These are phyloP conservation scores for Trichoderma gracile DNA, from an alignment of 2,329 filamentous ascomycete genomes.

Conservation along the genomic window DNA sequence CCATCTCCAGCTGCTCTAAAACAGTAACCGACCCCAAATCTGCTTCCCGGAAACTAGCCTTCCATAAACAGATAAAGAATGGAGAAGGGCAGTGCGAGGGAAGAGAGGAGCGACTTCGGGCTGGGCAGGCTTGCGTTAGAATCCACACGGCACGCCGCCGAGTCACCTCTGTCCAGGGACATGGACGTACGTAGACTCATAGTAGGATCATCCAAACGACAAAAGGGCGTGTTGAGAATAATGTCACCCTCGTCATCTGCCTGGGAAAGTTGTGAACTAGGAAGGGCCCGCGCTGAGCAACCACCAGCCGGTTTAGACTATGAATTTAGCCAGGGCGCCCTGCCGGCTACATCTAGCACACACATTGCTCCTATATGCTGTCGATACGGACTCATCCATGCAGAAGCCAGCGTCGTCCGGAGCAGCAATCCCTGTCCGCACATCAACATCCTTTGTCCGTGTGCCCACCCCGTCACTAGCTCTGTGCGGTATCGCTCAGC, in stretches of 20 bases:
- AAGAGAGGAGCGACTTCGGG: not conserved
- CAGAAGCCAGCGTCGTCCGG: not conserved
- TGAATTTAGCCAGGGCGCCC: slow-evolving; percentile 13
- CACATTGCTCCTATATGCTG: no score
- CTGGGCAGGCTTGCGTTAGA: not conserved
- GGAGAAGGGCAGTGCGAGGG: not conserved
- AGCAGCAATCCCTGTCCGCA: slow-evolving; percentile 2
- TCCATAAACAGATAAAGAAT: not conserved
- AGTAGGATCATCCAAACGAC: no score
- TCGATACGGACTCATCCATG: not conserved
- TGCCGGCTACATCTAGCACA: not conserved
- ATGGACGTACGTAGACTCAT: not conserved
- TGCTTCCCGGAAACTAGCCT: no score
- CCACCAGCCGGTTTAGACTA: not conserved
- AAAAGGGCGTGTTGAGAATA: no score
- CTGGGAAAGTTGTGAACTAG: no score
- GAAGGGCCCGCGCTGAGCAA: not conserved
- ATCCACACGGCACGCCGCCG: not conserved
- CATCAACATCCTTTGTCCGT: not conserved
- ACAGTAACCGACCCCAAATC: not conserved
- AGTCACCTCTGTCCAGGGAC: not conserved
- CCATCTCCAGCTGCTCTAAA: not conserved
- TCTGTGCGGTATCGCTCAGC: not conserved
- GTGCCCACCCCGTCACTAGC: not conserved
- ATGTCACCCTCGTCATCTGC: no score